Percentiles rank a stretch among this genome's conserved stretches.
phyloP scores from a whole-genome alignment of 1,284 basidiomycete species.

The Ceratobasidium sp. region DNA sequence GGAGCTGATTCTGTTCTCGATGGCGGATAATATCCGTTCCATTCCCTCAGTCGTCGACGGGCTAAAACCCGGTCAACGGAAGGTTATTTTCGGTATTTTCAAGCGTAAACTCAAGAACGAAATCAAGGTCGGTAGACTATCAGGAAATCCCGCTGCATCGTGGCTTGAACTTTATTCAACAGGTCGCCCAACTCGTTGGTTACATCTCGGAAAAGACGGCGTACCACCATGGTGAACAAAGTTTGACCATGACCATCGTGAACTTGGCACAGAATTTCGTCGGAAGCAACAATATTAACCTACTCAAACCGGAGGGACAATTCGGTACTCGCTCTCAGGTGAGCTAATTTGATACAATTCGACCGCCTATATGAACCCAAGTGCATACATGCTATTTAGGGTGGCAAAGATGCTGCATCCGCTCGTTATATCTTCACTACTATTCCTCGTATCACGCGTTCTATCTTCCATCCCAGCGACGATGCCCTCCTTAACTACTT shows the following conservation, averaged over 20 bases:
- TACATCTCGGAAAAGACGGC: constrained; percentile 93
- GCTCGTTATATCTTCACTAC: constrained; percentile 97
- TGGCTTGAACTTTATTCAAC: constrained; percentile 8
- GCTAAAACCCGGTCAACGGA: constrained; percentile 98
- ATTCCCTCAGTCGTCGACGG: constrained; percentile 94
- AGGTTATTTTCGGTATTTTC: constrained; percentile 95
- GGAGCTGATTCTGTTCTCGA: constrained; percentile 97
- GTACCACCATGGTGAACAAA: constrained; percentile 95
- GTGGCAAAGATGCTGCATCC: constrained; percentile 94
- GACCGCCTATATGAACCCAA: neutral
- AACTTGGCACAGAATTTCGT: constrained; percentile 93
- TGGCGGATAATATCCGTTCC: constrained; percentile 97
- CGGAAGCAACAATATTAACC: constrained; percentile 94
- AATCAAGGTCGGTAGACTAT: constrained; percentile 69
- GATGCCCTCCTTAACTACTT: constrained; percentile 84
- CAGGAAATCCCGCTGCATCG: neutral
- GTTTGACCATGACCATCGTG: constrained; percentile 88
- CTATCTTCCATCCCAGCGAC: constrained; percentile 82
- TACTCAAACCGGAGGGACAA: constrained; percentile 90
- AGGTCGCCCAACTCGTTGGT: constrained; percentile 94
- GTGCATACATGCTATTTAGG: constrained; percentile 54
- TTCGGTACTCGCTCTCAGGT: constrained; percentile 82
- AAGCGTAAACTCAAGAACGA: constrained; percentile 91
- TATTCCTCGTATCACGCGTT: constrained; percentile 76
- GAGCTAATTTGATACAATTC: constrained; percentile 10